A percentile compares a stretch with the other conserved stretches of the same genome.
These are phyloP conservation scores for Thraustochytrium sp. DNA, from an alignment of 352 stramenopile species.

Conservation along the genomic window DNA sequence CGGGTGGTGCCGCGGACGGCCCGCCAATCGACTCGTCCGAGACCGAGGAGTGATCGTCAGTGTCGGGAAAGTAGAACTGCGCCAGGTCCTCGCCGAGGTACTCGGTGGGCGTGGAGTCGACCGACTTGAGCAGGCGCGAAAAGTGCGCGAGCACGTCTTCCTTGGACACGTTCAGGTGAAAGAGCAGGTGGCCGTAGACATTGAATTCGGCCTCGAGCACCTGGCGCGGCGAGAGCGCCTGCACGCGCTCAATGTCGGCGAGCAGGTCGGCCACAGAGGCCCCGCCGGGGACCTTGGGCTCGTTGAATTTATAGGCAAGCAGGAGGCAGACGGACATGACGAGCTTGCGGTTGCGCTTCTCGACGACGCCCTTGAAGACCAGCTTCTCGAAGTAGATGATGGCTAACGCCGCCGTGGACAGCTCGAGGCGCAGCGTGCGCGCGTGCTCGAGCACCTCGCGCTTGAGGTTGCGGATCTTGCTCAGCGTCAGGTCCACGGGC, in stretches of 20 bases:
- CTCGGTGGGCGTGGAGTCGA: slow-evolving; percentile 78
- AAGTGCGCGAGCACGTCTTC: slow-evolving; percentile 61
- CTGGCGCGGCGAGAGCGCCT: slow-evolving; percentile 68
- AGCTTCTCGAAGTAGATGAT: slow-evolving; percentile 82
- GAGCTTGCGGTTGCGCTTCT: slow-evolving; percentile 74
- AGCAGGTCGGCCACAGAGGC: background rate
- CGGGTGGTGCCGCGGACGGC: too few species aligned
- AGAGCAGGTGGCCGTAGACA: slow-evolving; percentile 74
- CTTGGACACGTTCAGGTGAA: slow-evolving; percentile 61
- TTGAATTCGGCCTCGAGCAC: slow-evolving; percentile 74
- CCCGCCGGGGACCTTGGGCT: background rate
- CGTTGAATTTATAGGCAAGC: slow-evolving; percentile 59
- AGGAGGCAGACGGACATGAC: slow-evolving; percentile 77
- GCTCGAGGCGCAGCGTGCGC: slow-evolving; percentile 65
- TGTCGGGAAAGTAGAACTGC: slow-evolving; percentile 29
- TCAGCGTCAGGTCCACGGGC: slow-evolving; percentile 66
- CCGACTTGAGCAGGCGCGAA: slow-evolving; percentile 67
- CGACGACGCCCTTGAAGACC: slow-evolving; percentile 72
- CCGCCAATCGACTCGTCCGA: too few species aligned
- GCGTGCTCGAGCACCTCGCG: slow-evolving; percentile 66
- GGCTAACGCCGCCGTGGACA: slow-evolving; percentile 69
- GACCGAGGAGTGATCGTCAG: background rate
- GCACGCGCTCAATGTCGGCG: slow-evolving; percentile 53
- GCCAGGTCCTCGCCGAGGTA: slow-evolving; percentile 69
- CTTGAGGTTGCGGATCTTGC: slow-evolving; percentile 78